Evolutionary conservation across 495 filamentous ascomycete species (phyloP).

Genomic region (Penicillium desertorum): DNA sequence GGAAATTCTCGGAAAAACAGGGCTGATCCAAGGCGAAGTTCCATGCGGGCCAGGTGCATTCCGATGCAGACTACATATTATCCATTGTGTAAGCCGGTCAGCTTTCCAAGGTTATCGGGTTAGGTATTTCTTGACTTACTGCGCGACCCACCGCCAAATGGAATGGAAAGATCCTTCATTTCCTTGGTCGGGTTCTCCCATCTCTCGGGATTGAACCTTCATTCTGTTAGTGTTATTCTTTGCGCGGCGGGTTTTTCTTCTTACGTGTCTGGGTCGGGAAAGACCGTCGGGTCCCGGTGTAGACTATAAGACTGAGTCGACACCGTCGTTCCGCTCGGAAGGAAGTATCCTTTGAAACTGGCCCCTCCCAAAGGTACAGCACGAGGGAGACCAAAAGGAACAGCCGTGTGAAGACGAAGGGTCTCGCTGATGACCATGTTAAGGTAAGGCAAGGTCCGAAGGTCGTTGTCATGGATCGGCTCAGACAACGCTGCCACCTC

Average conservation of each 20-base stretch:
- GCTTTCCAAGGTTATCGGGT: background rate
- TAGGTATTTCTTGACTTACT: slow-evolving; percentile 22
- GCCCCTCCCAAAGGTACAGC: slow-evolving; percentile 31
- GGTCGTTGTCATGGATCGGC: slow-evolving; percentile 35
- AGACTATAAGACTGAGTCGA: slow-evolving; percentile 48
- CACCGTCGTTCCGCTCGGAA: slow-evolving; percentile 35
- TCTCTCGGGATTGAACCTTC: slow-evolving; percentile 41
- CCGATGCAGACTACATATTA: slow-evolving; percentile 39
- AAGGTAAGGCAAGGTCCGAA: slow-evolving; percentile 43
- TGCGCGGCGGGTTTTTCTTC: background rate
- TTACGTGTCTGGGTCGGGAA: slow-evolving; percentile 32
- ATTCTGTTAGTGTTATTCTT: background rate
- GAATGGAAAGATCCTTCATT: slow-evolving; percentile 54
- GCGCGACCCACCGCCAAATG: slow-evolving; percentile 53
- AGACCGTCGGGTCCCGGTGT: slow-evolving; percentile 34
- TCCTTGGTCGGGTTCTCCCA: slow-evolving; percentile 46
- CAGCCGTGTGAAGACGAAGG: slow-evolving; percentile 53
- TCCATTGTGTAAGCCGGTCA: background rate
- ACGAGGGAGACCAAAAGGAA: slow-evolving; percentile 45
- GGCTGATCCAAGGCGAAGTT: slow-evolving; percentile 35
- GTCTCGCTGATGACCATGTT: slow-evolving; percentile 49
- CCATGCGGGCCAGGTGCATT: slow-evolving; percentile 37
- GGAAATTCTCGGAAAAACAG: slow-evolving; percentile 38
- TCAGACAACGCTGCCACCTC: slow-evolving; percentile 41
- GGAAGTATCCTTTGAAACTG: slow-evolving; percentile 27